Evolutionary conservation across 164 flowering plant species (phyloP).

Genomic region (Taxillus chinensis): DNA sequence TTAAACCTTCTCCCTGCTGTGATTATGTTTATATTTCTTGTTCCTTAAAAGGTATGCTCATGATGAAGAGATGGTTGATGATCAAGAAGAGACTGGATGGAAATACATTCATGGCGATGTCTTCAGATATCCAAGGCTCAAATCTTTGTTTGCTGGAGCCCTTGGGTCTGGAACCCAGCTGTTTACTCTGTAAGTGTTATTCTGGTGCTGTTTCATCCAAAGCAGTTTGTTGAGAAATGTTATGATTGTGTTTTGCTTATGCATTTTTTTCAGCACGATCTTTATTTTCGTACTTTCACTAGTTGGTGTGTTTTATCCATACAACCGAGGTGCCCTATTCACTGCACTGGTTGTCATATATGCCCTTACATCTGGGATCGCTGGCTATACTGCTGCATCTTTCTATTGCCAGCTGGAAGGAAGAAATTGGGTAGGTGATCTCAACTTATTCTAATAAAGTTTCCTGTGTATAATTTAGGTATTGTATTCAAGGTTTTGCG

Average conservation of each 20-base stretch:
- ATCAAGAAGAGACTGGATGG: slow-evolving; percentile 36
- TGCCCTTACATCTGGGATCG: slow-evolving; percentile 36
- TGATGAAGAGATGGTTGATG: slow-evolving; percentile 30
- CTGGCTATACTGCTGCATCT: slow-evolving; percentile 28
- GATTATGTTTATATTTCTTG: not conserved
- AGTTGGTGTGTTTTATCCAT: slow-evolving; percentile 35
- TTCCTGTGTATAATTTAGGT: no score
- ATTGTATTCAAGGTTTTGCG: no score
- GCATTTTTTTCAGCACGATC: slow-evolving; percentile 17
- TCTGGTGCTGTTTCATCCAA: not conserved
- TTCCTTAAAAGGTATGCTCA: slow-evolving; percentile 18
- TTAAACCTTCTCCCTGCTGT: not conserved
- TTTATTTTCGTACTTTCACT: slow-evolving; percentile 27
- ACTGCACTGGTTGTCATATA: slow-evolving; percentile 33
- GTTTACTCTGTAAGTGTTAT: slow-evolving; percentile 21
- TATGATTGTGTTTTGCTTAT: slow-evolving; percentile 1
- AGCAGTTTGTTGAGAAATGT: not conserved
- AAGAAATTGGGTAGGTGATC: slow-evolving; percentile 24
- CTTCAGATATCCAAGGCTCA: slow-evolving; percentile 25
- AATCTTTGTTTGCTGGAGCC: slow-evolving; percentile 28
- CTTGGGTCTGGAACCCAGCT: slow-evolving; percentile 33
- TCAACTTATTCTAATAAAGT: not conserved
- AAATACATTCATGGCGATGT: slow-evolving; percentile 39
- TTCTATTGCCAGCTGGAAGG: slow-evolving; percentile 33
- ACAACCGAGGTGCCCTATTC: slow-evolving; percentile 31